phyloP scores from a whole-genome alignment of 306 rosid genomes.

The Hippophae rhamnoides region DNA sequence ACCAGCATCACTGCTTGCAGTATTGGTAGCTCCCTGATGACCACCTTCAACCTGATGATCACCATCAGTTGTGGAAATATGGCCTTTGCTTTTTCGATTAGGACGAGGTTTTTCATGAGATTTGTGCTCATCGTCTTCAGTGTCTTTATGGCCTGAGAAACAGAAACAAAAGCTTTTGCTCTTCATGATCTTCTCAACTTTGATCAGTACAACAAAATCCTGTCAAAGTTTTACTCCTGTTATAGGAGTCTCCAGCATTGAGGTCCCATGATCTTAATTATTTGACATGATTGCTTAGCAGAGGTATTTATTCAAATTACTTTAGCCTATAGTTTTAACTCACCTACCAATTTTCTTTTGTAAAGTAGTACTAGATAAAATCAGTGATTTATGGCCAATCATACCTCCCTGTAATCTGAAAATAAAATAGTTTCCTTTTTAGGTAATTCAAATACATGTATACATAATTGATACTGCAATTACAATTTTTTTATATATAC shows the following conservation, averaged over 20 bases:
- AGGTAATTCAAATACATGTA: too few species aligned
- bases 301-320: too few species aligned
- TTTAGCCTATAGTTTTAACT: too few species aligned
- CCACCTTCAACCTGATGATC: constrained; percentile 16
- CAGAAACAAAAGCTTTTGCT: constrained; percentile 46
- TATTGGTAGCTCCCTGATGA: constrained; percentile 9
- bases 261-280: not conserved
- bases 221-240: not conserved
- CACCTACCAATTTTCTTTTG: too few species aligned
- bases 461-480: too few species aligned
- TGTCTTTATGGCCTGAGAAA: constrained; percentile 27
- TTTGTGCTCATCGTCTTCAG: constrained; percentile 21
- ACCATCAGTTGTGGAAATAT: constrained; percentile 12
- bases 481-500: not conserved
- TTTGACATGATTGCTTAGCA: too few species aligned
- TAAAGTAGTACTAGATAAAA: too few species aligned
- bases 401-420: too few species aligned
- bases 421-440: too few species aligned
- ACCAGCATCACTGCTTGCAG: constrained; percentile 10
- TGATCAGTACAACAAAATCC: not conserved
- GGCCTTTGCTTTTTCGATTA: constrained; percentile 18
- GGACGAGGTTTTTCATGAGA: constrained; percentile 21
- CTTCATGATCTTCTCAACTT: constrained; percentile 30
- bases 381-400: too few species aligned
- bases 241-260: not conserved